Percentiles rank a stretch among this genome's conserved stretches.
These are phyloP conservation scores for Macaranga tanarius DNA, from an alignment of 441 rosid genomes.

Conservation along the genomic window DNA sequence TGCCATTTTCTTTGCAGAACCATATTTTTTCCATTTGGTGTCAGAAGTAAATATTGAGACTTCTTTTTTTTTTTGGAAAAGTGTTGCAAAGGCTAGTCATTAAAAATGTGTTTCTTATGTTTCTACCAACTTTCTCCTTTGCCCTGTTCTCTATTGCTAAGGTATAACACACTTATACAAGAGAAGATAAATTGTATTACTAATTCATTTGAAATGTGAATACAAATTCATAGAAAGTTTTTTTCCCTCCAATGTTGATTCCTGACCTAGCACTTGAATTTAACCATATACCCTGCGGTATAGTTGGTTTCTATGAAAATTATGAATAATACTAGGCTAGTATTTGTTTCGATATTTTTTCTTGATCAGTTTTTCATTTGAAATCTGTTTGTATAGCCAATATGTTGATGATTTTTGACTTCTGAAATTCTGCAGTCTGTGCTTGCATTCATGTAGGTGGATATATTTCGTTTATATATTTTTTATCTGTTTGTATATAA, in stretches of 20 bases:
- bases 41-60: neutral
- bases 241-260: neutral
- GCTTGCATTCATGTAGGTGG: neutral
- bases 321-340: neutral
- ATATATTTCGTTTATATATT: neutral
- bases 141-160: neutral
- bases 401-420: neutral
- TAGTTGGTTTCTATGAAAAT: neutral
- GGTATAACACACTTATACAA: neutral
- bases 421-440: neutral
- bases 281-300: neutral
- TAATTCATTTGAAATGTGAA: neutral
- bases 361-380: neutral
- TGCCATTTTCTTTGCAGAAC: neutral
- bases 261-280: neutral
- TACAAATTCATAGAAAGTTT: neutral
- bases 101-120: neutral
- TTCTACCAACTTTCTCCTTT: neutral
- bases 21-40: too few relatives aligned
- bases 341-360: neutral
- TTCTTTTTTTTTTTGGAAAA: neutral
- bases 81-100: neutral
- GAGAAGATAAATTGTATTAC: too few relatives aligned
- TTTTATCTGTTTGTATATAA: neutral
- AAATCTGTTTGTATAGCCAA: neutral